Evolutionary conservation across 805 yeast genomes (phyloP).

Genomic region (Ogataea pini): DNA sequence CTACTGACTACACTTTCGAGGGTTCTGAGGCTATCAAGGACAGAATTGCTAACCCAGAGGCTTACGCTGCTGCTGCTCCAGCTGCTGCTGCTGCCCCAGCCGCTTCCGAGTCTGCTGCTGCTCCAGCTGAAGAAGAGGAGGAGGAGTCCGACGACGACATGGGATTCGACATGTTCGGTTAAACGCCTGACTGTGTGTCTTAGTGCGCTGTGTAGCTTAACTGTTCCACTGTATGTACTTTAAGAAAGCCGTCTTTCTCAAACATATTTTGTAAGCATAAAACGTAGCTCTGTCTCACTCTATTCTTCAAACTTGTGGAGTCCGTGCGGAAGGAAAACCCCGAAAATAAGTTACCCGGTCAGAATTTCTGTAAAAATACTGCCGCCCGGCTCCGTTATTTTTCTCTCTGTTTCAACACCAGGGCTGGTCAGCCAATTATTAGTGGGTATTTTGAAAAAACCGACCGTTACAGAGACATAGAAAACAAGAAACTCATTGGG

Average conservation of each 20-base stretch:
- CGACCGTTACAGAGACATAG: neutral
- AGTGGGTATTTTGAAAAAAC: constrained; percentile 3
- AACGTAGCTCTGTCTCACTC: neutral
- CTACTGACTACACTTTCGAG: constrained; percentile 98
- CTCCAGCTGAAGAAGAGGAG: constrained; percentile 72
- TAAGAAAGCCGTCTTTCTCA: neutral
- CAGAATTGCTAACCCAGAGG: constrained; percentile 99
- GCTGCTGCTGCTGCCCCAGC: constrained; percentile 82
- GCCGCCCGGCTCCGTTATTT: constrained; percentile 10
- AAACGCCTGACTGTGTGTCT: constrained; percentile 37
- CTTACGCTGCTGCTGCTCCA: constrained; percentile 99
- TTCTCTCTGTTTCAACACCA: constrained; percentile 6
- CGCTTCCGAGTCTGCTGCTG: constrained; percentile 57
- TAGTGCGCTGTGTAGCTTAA: neutral
- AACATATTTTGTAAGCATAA: neutral
- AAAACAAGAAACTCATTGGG: neutral
- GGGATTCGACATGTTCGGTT: constrained; percentile 99
- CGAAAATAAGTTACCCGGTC: constrained; percentile 9
- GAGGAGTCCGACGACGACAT: constrained; percentile 73
- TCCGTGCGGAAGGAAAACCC: neutral
- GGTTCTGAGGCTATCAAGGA: constrained; percentile 99
- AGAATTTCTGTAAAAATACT: neutral
- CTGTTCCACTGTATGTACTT: constrained; percentile 4
- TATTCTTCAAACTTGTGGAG: neutral
- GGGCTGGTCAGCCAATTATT: constrained; percentile 5